Percentiles rank a stretch among this genome's conserved stretches.
Evolutionary conservation across 768 basidiomycete species (phyloP).

Genomic region (Leccinellum rugosiceps): DNA sequence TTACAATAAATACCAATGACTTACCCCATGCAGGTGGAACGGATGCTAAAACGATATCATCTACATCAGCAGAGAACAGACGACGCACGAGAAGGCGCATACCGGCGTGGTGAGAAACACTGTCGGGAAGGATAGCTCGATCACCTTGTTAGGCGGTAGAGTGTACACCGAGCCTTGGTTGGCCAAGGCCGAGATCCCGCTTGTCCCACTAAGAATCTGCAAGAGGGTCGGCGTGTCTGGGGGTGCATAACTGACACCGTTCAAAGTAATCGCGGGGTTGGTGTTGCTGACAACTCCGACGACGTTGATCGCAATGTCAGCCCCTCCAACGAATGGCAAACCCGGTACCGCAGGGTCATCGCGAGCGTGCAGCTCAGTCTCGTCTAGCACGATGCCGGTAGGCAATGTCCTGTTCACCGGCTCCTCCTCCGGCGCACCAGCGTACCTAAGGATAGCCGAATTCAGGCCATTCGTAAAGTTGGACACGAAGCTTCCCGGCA

Average conservation of each 20-base stretch:
- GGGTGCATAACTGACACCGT: conserved; percentile 32
- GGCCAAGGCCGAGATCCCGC: conserved; percentile 33
- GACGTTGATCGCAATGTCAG: conserved; percentile 39
- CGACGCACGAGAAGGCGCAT: conserved; percentile 7
- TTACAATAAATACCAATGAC: conserved; percentile 3
- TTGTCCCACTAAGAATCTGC: conserved; percentile 41
- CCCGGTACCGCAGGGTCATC: conserved; percentile 29
- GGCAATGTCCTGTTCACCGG: conserved; percentile 23
- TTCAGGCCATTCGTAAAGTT: conserved; percentile 32
- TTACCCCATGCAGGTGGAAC: conserved; percentile 46
- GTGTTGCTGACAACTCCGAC: conserved; percentile 30
- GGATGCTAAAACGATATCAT: conserved; percentile 31
- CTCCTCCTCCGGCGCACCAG: conserved; percentile 34
- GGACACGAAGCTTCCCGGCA: conserved; percentile 18
- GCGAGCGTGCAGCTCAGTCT: conserved; percentile 37
- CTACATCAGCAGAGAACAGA: not conserved
- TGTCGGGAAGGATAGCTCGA: conserved; percentile 36
- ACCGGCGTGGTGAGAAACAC: conserved; percentile 25
- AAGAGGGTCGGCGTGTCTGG: conserved; percentile 43
- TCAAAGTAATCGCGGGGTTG: conserved; percentile 28
- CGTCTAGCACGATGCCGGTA: conserved; percentile 28
- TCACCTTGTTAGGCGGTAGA: conserved; percentile 42
- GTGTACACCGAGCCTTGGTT: conserved; percentile 41
- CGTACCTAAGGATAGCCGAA: conserved; percentile 44
- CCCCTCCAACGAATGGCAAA: conserved; percentile 34